Conservation (phyloP, 2,329 filamentous ascomycete species). For the Trichoderma endophyticum region DNA sequence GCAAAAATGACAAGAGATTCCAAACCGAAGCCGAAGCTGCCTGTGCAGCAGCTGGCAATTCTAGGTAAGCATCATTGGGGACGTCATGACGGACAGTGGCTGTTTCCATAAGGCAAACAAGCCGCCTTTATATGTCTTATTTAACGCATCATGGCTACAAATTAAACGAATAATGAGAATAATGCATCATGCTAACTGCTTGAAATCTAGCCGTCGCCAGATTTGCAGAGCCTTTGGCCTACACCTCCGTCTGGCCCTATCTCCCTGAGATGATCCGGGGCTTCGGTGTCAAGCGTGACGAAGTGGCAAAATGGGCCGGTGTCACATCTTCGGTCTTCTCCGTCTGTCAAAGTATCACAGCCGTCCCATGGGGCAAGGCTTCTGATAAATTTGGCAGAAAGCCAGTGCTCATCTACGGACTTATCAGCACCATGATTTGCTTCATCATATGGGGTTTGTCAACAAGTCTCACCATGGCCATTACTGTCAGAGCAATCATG, state of each 20-base stretch:
- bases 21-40: slow-evolving; percentile 53
- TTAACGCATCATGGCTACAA: not conserved
- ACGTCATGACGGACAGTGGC: not conserved
- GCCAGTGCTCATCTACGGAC: slow-evolving; percentile 69
- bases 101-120: not conserved
- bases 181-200: slow-evolving; percentile 9
- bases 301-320: slow-evolving; percentile 79
- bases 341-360: slow-evolving; percentile 66
- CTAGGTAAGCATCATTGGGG: slow-evolving; percentile 57
- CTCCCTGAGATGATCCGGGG: slow-evolving; percentile 80
- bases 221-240: slow-evolving; percentile 70
- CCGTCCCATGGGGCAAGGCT: slow-evolving; percentile 70
- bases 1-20: slow-evolving; percentile 11
- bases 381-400: slow-evolving; percentile 82
- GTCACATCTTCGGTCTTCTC: slow-evolving; percentile 71
- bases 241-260: slow-evolving; percentile 69
- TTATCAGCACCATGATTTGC: slow-evolving; percentile 75
- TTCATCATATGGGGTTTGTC: slow-evolving; percentile 84
- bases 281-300: slow-evolving; percentile 67
- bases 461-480: slow-evolving; percentile 73
- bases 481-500: slow-evolving; percentile 71
- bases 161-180: not conserved
- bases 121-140: not conserved
- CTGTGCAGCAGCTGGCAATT: slow-evolving; percentile 72
- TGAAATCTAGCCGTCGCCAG: slow-evolving; percentile 63